A percentile compares a stretch with the other conserved stretches of the same genome.
These are phyloP conservation scores for Camellia japonica DNA, from an alignment of 148 eudicot species.

Conservation along the genomic window DNA sequence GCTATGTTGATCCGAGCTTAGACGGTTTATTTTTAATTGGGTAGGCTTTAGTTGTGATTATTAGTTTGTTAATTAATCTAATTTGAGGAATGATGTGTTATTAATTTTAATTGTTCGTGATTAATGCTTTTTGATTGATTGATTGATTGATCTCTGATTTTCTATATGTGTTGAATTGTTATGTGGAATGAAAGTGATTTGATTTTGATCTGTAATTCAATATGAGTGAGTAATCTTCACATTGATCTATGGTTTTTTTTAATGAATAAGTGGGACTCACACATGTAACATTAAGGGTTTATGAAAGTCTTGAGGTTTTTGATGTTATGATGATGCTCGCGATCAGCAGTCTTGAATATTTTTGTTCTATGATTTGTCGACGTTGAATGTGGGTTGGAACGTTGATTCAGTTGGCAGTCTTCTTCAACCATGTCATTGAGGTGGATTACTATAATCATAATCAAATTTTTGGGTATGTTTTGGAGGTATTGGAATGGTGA, in stretches of 20 bases:
- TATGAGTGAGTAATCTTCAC: constrained; percentile 1
- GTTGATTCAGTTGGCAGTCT: neutral
- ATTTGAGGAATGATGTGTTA: constrained; percentile 1
- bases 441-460: neutral
- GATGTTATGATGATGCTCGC: neutral
- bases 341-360: neutral
- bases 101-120: neutral
- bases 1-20: constrained; percentile 10
- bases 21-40: neutral
- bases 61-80: neutral
- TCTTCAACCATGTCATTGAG: neutral
- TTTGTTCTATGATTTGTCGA: neutral
- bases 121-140: neutral
- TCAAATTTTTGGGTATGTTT: neutral
- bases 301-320: neutral
- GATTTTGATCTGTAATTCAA: neutral
- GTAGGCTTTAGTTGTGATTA: neutral
- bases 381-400: neutral
- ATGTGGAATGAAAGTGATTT: neutral
- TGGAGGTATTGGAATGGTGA: neutral
- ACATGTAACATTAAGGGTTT: neutral
- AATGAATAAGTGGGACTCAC: neutral
- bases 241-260: constrained; percentile 6
- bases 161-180: neutral
- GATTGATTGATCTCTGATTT: constrained; percentile 9